Evolutionary conservation across 768 basidiomycete genomes (phyloP), one percentile per base, ranked within the genome.

Genomic region (Artomyces pyxidatus): DNA sequence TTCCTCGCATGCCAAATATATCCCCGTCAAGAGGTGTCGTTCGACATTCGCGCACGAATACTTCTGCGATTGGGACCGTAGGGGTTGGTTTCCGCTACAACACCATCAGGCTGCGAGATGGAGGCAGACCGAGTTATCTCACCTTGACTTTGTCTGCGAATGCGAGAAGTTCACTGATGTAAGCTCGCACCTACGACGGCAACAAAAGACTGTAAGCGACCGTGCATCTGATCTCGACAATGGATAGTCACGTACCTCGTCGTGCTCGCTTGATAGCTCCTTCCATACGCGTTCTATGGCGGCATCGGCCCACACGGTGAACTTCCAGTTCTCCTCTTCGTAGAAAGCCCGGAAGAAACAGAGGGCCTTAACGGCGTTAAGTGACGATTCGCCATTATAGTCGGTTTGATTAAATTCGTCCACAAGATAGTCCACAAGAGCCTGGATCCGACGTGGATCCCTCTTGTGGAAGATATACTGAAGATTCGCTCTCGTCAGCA

Each of bases 391-490:
- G 17, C 80, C 75, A 54, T 86, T 81, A 66, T 83, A 91, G 59
- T 96, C 91, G 30, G 84, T 71, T 9, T 70, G 68, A 5, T 75
- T 64, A 59, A 86, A 86, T 26, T 80, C 71, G 19, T 75, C 65
- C 37, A 89, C 65, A 29, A 93, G 65, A 59, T 80, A 83, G 59
- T 91, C 81, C 14, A 93, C 76, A 16, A 96, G 66, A 0, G 85
- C 85, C 56, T 88, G 85, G 27, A 88, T 71, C 28, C 92, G 74
- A 23, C 92, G 81, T 21, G 92, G 90, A 63, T 96, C 93, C 54
- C 80, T 81, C 52, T 79, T 77, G 59, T 78, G 78, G 59, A 91
- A 83, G 44, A 86, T 68, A 59, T 89, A 88, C 82, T 91, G 56
- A 2, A 12, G 28, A 30, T 27, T n/a, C n/a, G n/a, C n/a, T n/a